Base-by-base conservation (phyloP, 306 rosid genomes). In the Cicer arietinum region DNA sequence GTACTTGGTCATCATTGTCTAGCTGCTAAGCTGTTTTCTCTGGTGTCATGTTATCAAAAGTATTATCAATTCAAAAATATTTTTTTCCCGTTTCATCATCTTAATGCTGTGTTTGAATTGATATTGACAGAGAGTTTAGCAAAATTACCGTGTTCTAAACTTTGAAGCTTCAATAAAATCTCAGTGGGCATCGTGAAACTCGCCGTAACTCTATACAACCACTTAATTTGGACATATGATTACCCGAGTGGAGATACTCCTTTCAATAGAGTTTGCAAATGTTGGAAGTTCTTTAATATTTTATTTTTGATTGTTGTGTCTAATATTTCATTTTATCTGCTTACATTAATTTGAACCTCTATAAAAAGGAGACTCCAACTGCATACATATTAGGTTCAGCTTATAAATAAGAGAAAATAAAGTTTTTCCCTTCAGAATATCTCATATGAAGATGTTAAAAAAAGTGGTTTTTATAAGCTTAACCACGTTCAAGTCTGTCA, bases 281-380 rank as follows among this genome's bases (percentile, higher is more conserved):
- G n/a, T 68, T 69, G 63, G 42, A 11, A 51, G 73, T 35, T 68
- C 65, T 63, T 44, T 39, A 40, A 69, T 43, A n/a, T 20, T 47
- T 58, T 37, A 4, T 35, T 7, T 80, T 64, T 40, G 48, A 59
- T 58, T 41, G 41, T 43, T 22, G 51, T 52, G 64, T 54, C 47
- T 64, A 65, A 17, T 72, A 65, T 64, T 54, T 44, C 16, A 13
- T 65, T 18, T 64, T 71, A 48, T 9, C 43, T 61, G 8, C 35
- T 44, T 72, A 17, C 20, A 56, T 66, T 46, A 63, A 10, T 61
- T 48, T 66, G 4, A 42, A 11, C 14, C 41, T 13, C 3, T 57
- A 43, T 53, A 51, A 41, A 71, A 54, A 42, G n/a, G 50, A 66
- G 52, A 71, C n/a, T 48, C 14, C 69, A 56, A n/a, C 60, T 17